Evolutionary conservation across 2,329 filamentous ascomycete species (phyloP), one percentile per base, ranked within the genome.

Genomic region (Triangularia setosa): DNA sequence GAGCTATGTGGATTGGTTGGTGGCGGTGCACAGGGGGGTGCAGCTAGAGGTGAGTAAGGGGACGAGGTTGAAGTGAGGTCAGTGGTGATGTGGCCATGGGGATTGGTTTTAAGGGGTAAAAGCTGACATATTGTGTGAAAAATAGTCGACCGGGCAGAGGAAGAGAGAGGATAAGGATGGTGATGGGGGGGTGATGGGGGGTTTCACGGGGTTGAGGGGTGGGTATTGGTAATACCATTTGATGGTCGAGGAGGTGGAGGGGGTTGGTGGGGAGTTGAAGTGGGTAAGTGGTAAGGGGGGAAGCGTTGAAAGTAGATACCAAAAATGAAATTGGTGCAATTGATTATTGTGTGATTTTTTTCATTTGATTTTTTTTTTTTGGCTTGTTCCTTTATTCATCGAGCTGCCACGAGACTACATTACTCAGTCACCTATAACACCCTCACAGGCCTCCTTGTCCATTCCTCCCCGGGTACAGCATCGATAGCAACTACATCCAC

Each of bases 1-100:
- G 79, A 96, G 91, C 75, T 99, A 98, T 77, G 95, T 98, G 33
- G 95, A 99, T 79, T 99, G 95, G 95, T 82, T 99, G 73, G 95
- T 99, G 64, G 91, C 97, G 77, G 84, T 98, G 67, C 95, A 99
- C 78, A 90, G 94, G 72, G 89, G 91, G 70, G 95, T 99, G 69
- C 93, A 97, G 75, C 82, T 97, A 68, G 95, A 99, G 84, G 87
- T 90, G 76, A 48, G 30, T 59, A 40, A 59, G 8, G 21, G 57
- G 18, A 18, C 23, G 23, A 23, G 33, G 33, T 24, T 25, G 57
- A 25, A 25, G 28, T 48, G 33, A 48, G 21, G 40, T 40, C 16
- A 40, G 33, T 58, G 57, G 0, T 58, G 16, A 3, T 9, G 1
- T 54, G 16, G n/a, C n/a, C n/a, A 3, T 4, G 16, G 48, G 54